Percentiles rank a stretch among this genome's conserved stretches.
phyloP scores from a whole-genome alignment of 164 flowering plant genomes.

The Vitis labrusca region DNA sequence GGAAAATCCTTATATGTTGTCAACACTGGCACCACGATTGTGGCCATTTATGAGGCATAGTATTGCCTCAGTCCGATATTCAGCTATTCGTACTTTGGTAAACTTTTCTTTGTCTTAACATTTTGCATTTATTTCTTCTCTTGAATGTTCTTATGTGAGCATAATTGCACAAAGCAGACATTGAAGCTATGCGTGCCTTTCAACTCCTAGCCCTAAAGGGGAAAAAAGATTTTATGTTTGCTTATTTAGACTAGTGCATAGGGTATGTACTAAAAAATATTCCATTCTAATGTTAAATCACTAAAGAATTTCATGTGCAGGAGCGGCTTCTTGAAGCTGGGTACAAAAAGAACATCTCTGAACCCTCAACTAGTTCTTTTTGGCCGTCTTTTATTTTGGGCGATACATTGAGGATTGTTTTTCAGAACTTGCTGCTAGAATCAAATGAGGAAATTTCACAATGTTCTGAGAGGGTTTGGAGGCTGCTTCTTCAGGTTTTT shows the following conservation, averaged over 20 bases:
- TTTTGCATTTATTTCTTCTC: neutral
- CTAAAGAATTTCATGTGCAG: conserved; percentile 32
- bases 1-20: conserved; percentile 70
- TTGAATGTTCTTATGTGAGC: too few species aligned
- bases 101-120: conserved; percentile 1
- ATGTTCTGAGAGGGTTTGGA: conserved; percentile 96
- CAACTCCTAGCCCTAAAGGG: too few species aligned
- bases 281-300: neutral
- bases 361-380: conserved; percentile 44
- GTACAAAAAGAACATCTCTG: conserved; percentile 47
- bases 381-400: conserved; percentile 94
- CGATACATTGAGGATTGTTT: conserved; percentile 92
- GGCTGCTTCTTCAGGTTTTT: conserved; percentile 78
- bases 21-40: conserved; percentile 85
- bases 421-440: conserved; percentile 89
- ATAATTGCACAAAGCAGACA: too few species aligned
- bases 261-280: too few species aligned
- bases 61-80: conserved; percentile 86
- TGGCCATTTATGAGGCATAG: conserved; percentile 99
- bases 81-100: conserved; percentile 96
- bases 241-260: neutral
- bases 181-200: too few species aligned
- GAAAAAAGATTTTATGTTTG: neutral
- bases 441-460: conserved; percentile 75
- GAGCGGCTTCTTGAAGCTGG: conserved; percentile 94